Base-by-base conservation (phyloP, 768 basidiomycete genomes). In the Lactarius hengduanensis region DNA sequence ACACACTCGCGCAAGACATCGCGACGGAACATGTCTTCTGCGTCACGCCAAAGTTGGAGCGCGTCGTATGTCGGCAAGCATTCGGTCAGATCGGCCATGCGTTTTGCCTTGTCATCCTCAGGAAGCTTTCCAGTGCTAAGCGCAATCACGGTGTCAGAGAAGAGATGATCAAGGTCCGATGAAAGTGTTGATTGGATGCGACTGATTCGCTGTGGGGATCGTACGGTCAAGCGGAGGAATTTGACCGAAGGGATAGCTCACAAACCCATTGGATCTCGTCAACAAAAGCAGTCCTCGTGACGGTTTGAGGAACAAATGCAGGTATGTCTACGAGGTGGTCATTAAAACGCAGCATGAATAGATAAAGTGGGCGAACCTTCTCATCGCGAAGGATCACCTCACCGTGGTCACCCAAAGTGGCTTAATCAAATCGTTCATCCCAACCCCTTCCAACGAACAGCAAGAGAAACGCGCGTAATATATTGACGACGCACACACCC, bases 351-450 rank as follows among this genome's bases (percentile, higher is more conserved):
- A 64, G 22, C 63, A 59, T 57, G 54, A 62, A 59, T 57, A 30
- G 56, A 59, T 34, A 56, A 53, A 30, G 28, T 13, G 57, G 68
- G 69, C 72, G 20, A 59, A 89, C 95, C 82, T 96, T 95, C 78
- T 94, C 91, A 71, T 96, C 92, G 60, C 97, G 82, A 36, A 98
- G n/a, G n/a, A n/a, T n/a, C n/a, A n/a, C n/a, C n/a, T n/a, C n/a
- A n/a, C n/a, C n/a, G n/a, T n/a, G n/a, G n/a, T n/a, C n/a, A n/a
- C n/a, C n/a, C n/a, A n/a, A n/a, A n/a, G n/a, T n/a, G n/a, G n/a
- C n/a, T n/a, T n/a, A n/a, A n/a, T n/a, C n/a, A n/a, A n/a, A n/a
- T n/a, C n/a, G n/a, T n/a, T n/a, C n/a, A n/a, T n/a, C n/a, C n/a
- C n/a, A n/a, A n/a, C n/a, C n/a, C n/a, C n/a, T 34, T 34, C 34